phyloP scores from a whole-genome alignment of 306 rosid genomes.

The Prosopis cineraria region DNA sequence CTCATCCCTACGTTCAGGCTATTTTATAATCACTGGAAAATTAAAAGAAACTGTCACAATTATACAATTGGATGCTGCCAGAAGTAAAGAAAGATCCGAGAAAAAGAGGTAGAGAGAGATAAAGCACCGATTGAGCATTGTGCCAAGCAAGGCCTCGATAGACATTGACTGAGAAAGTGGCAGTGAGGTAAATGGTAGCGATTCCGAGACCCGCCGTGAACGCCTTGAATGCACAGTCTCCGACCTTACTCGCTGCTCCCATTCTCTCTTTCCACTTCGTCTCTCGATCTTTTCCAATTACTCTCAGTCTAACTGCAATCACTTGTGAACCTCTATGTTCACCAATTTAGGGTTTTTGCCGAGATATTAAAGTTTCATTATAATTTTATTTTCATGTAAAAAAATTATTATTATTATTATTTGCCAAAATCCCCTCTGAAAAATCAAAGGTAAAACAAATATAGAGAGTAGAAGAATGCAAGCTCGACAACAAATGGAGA shows the following conservation, averaged over 20 bases:
- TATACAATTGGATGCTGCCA: background rate
- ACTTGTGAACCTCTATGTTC: background rate
- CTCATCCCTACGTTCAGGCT: background rate
- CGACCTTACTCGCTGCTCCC: slow-evolving; percentile 60
- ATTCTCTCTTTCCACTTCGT: slow-evolving; percentile 19
- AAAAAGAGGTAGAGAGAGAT: background rate
- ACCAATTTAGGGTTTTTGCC: background rate
- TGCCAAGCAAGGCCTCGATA: slow-evolving; percentile 71
- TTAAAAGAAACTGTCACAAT: background rate
- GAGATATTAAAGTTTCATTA: background rate
- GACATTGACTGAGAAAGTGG: slow-evolving; percentile 61
- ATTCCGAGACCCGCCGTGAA: slow-evolving; percentile 59
- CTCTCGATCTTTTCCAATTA: background rate
- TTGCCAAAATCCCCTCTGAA: too few species aligned
- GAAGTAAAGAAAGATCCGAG: background rate
- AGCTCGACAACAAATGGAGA: too few species aligned
- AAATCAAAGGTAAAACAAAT: too few species aligned
- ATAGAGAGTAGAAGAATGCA: too few species aligned
- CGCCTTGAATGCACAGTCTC: slow-evolving; percentile 65
- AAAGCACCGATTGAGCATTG: slow-evolving; percentile 59
- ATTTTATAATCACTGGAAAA: background rate
- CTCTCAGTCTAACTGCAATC: background rate
- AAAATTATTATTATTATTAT: too few species aligned
- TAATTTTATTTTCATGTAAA: too few species aligned
- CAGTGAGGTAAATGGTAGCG: slow-evolving; percentile 59